A percentile compares a stretch with the other conserved stretches of the same genome.
Evolutionary conservation across 306 rosid genomes (phyloP).

Genomic region (Begonia peltatifolia): DNA sequence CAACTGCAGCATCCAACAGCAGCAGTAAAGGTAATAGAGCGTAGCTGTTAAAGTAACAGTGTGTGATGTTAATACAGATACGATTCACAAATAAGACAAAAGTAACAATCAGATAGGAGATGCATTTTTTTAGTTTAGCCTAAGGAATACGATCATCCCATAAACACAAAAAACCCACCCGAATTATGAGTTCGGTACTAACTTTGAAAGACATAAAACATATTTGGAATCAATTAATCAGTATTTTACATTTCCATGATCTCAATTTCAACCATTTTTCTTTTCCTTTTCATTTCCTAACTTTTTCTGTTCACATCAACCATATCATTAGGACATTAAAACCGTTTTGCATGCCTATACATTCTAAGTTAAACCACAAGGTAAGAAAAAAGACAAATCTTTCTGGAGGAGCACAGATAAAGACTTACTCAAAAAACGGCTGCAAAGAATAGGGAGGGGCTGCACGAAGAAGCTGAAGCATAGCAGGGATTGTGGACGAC

Average conservation of each 20-base stretch:
- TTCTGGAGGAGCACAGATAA: background rate
- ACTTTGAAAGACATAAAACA: background rate
- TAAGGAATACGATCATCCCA: background rate
- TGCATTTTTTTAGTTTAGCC: background rate
- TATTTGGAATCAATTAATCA: too few relatives aligned
- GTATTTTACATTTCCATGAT: too few relatives aligned
- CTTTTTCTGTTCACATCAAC: too few relatives aligned
- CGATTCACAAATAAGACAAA: background rate
- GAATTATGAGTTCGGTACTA: background rate
- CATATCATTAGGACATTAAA: too few relatives aligned
- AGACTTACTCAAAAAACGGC: conserved; percentile 64
- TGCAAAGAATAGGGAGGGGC: conserved; percentile 39
- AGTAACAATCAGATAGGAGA: background rate
- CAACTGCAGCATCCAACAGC: conserved; percentile 65
- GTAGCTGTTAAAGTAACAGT: conserved; percentile 36
- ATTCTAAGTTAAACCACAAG: background rate
- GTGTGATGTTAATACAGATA: conserved; percentile 1
- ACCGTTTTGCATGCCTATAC: too few relatives aligned
- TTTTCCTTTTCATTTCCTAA: too few relatives aligned
- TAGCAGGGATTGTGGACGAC: conserved; percentile 28
- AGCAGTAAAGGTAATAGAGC: conserved; percentile 70
- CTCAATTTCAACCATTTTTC: too few relatives aligned
- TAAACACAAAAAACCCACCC: background rate
- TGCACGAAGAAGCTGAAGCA: conserved; percentile 40
- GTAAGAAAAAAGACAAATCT: background rate